Base-by-base conservation (phyloP, 2,329 filamentous ascomycete genomes). In the Zopfia rhizophila region DNA sequence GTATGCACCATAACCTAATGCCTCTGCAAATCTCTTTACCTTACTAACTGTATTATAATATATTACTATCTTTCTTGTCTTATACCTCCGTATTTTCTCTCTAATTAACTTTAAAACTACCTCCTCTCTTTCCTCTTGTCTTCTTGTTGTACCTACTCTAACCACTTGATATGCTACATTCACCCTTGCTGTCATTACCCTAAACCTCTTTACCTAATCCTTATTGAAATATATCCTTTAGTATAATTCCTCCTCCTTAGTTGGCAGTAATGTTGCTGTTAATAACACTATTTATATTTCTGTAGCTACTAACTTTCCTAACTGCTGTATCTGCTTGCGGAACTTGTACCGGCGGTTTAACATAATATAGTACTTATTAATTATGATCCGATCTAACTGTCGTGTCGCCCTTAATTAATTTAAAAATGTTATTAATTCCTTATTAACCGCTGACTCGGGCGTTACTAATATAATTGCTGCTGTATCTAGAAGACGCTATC, bases 391-490 rank as follows among this genome's bases (percentile, higher is more conserved):
- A 44, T 64, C 54, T 32, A 64, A 30, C 43, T 50, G 43, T 19
- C 36, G 16, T 25, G 36, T 57, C 30, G 25, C 44, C 38, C 38
- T 42, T 19, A 58, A 37, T 29, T 41, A 35, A 35, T 60, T 60
- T 11, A 62, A 46, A 45, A 55, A 60, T 30, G 33, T 53, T 22
- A 23, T 38, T 33, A 65, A 65, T 23, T 42, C 55, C 24, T 56
- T 44, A 13, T 42, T 43, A 4, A 65, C 44, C 2, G 48, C 61
- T 18, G 42, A 52, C 50, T 66, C 45, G 12, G 52, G 61, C 37
- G 45, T 65, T 13, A 65, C 56, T 12, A 66, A 48, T 14, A 67
- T 38, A n/a, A 66, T 46, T 11, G 24, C 28, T 6, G 48, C 57
- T 24, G 18, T 24, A 18, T 61, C 48, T 18, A 32, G 51, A 21